These are phyloP conservation scores for Fomitopsis betulina DNA, from an alignment of 1,284 basidiomycete species.

Conservation along the genomic window DNA sequence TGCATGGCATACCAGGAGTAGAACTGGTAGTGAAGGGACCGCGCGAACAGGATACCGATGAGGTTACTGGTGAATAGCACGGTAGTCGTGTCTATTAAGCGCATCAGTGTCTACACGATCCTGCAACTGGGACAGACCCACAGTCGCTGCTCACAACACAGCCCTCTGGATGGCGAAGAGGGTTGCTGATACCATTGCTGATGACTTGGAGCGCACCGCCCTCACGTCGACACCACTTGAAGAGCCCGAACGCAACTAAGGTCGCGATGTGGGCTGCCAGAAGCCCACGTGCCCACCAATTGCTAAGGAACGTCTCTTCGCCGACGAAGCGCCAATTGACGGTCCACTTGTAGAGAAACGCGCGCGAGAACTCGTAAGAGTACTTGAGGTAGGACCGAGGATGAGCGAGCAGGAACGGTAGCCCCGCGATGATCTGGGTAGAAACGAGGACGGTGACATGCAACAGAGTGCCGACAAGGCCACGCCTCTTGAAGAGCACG, in stretches of 20 bases:
- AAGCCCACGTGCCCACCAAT: constrained; percentile 57
- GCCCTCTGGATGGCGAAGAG: constrained; percentile 42
- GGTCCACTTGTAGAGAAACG: constrained; percentile 96
- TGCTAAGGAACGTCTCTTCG: constrained; percentile 72
- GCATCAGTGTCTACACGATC: constrained; percentile 10
- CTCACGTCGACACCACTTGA: constrained; percentile 67
- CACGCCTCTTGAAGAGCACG: constrained; percentile 71
- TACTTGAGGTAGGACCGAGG: constrained; percentile 63
- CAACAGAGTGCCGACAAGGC: constrained; percentile 53
- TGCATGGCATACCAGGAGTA: constrained; percentile 98
- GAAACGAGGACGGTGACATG: constrained; percentile 49
- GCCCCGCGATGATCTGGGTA: constrained; percentile 63
- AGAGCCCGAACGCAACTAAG: constrained; percentile 65
- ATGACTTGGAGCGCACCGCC: constrained; percentile 61
- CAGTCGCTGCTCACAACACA: constrained; percentile 53
- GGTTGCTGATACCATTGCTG: constrained; percentile 48
- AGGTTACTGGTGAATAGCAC: constrained; percentile 90
- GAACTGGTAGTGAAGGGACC: constrained; percentile 99
- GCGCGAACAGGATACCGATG: constrained; percentile 87
- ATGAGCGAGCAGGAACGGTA: constrained; percentile 68
- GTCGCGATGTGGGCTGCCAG: constrained; percentile 61
- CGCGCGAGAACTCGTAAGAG: constrained; percentile 86
- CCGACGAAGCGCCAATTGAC: constrained; percentile 94
- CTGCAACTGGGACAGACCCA: constrained; percentile 28
- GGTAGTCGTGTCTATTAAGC: constrained; percentile 65